Evolutionary conservation across 2,329 filamentous ascomycete genomes (phyloP).

Genomic region (Calonectria hawksworthii): DNA sequence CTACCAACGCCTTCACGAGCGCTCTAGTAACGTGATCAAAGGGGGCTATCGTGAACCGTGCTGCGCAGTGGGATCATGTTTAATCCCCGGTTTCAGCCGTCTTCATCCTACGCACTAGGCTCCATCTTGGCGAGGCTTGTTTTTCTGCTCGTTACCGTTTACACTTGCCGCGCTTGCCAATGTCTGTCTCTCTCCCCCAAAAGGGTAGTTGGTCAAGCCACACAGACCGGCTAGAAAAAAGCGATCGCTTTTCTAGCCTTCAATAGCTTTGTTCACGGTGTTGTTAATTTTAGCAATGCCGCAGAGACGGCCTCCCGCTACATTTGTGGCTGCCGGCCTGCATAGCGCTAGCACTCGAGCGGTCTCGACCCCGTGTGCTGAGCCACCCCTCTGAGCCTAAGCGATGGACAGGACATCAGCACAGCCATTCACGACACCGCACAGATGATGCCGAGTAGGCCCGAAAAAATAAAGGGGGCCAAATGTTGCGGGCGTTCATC

Average conservation of each 20-base stretch:
- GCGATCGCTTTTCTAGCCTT: background rate
- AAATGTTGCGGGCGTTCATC: background rate
- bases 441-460: background rate
- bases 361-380: background rate
- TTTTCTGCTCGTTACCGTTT: no score
- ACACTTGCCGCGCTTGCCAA: no score
- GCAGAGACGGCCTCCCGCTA: background rate
- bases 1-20: no score
- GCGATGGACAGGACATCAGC: background rate
- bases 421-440: background rate
- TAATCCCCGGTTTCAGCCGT: no score
- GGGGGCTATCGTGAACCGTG: no score
- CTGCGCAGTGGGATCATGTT: no score
- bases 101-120: no score
- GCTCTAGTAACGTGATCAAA: no score
- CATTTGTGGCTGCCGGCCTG: background rate
- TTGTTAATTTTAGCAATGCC: conserved; percentile 1
- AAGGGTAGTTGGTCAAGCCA: background rate
- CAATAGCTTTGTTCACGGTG: background rate
- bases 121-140: no score
- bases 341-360: background rate
- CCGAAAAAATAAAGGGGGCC: background rate
- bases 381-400: background rate
- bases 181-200: background rate
- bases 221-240: background rate